Conservation (phyloP, 1,284 basidiomycete genomes). For the Ganoderma meredithae region DNA sequence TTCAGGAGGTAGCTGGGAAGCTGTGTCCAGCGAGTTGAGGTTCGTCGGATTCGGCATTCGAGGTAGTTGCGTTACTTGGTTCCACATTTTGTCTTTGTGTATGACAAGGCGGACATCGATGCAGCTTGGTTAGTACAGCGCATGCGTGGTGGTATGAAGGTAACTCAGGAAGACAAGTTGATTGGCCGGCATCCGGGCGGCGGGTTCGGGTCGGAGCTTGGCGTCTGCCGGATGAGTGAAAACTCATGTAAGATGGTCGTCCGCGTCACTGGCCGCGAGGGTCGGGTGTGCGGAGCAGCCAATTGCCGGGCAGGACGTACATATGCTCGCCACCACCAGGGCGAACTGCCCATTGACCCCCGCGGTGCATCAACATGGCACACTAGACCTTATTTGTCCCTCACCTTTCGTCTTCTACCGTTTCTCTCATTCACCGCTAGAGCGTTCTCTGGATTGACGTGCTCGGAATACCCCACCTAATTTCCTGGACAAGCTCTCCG, state of each 20-base stretch:
- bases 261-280: background rate
- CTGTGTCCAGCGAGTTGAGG: slow-evolving; percentile 43
- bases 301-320: slow-evolving; percentile 28
- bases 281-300: slow-evolving; percentile 31
- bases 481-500: slow-evolving; percentile 1
- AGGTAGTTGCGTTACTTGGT: background rate
- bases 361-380: background rate
- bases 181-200: background rate
- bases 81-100: background rate
- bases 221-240: slow-evolving; percentile 10
- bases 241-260: slow-evolving; percentile 27
- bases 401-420: background rate
- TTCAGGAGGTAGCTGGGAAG: slow-evolving; percentile 68
- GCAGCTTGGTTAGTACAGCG: background rate
- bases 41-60: background rate
- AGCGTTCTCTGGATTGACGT: background rate
- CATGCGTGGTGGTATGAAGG: background rate
- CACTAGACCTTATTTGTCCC: background rate
- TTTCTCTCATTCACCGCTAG: background rate
- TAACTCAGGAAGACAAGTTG: background rate
- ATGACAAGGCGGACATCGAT: background rate
- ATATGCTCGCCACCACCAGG: slow-evolving; percentile 10
- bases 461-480: slow-evolving; percentile 12
- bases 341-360: background rate
- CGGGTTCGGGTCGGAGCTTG: slow-evolving; percentile 15